Conservation (phyloP, 148 eudicot species). For the Limonium bicolor region DNA sequence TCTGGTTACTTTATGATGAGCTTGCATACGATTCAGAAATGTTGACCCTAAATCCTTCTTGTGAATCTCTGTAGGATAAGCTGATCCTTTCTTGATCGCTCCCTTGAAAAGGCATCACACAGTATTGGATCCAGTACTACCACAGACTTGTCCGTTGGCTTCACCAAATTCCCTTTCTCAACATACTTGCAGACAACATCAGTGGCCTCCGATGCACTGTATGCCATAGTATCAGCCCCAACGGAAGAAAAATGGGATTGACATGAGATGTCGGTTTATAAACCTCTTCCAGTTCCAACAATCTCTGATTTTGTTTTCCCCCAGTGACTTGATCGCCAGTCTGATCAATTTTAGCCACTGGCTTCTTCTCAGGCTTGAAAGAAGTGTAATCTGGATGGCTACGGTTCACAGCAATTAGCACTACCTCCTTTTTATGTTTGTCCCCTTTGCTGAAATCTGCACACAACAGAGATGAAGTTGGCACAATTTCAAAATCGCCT, state of each 20-base stretch:
- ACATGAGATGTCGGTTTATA: slow-evolving; percentile 82
- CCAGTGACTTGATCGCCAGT: slow-evolving; percentile 17
- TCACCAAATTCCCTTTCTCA: slow-evolving; percentile 77
- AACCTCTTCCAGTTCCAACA: slow-evolving; percentile 57
- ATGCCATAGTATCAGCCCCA: slow-evolving; percentile 62
- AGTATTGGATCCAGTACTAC: slow-evolving; percentile 61
- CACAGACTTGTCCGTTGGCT: slow-evolving; percentile 45
- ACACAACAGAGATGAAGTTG: too few species aligned
- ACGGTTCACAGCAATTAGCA: slow-evolving; percentile 56
- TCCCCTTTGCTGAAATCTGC: slow-evolving; percentile 92
- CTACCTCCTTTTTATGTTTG: slow-evolving; percentile 80
- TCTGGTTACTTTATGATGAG: slow-evolving; percentile 74
- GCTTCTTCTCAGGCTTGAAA: slow-evolving; percentile 68
- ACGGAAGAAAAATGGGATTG: slow-evolving; percentile 54
- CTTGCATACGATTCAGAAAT: slow-evolving; percentile 80
- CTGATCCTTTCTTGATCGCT: slow-evolving; percentile 64
- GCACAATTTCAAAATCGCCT: too few species aligned
- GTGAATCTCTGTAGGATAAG: slow-evolving; percentile 90
- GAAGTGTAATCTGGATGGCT: slow-evolving; percentile 57
- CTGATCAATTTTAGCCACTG: slow-evolving; percentile 46
- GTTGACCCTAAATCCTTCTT: slow-evolving; percentile 69
- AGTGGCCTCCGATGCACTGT: slow-evolving; percentile 60
- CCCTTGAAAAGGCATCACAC: slow-evolving; percentile 97
- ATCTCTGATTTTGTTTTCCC: slow-evolving; percentile 24
- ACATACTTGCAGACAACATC: slow-evolving; percentile 56